Conservation (phyloP, 306 rosid species). For the Acacia crassicarpa region DNA sequence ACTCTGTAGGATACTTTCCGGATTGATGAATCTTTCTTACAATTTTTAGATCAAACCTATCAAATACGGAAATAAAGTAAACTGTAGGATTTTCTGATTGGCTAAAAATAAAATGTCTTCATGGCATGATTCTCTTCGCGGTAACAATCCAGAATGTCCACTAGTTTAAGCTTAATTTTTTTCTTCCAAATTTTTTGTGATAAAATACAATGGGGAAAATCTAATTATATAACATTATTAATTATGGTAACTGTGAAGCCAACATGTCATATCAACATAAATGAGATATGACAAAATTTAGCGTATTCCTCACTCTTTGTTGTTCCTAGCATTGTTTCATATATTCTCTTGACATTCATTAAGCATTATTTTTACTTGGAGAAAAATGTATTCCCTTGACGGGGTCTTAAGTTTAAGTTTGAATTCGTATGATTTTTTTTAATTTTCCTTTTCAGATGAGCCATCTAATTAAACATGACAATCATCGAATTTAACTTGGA, state of each 20-base stretch:
- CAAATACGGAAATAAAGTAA: not conserved
- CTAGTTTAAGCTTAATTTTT: not conserved
- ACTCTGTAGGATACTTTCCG: not conserved
- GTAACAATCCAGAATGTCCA: not conserved
- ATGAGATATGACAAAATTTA: not conserved
- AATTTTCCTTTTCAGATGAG: no score
- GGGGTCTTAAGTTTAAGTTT: no score
- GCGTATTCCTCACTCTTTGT: no score
- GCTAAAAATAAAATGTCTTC: not conserved
- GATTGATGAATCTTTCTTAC: not conserved
- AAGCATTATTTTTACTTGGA: no score
- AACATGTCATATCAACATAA: not conserved
- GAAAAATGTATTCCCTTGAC: no score
- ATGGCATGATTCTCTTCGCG: not conserved
- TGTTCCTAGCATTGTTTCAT: no score
- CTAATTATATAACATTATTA: not conserved
- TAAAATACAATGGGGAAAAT: not conserved
- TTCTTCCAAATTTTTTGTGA: not conserved
- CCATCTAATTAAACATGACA: no score
- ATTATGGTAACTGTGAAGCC: not conserved
- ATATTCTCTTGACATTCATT: no score
- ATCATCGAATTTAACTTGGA: no score
- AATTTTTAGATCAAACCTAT: not conserved
- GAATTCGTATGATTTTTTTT: no score
- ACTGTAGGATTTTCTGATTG: not conserved